Conservation (phyloP, 78 protist species). For the Dictyostelium citrinum region DNA sequence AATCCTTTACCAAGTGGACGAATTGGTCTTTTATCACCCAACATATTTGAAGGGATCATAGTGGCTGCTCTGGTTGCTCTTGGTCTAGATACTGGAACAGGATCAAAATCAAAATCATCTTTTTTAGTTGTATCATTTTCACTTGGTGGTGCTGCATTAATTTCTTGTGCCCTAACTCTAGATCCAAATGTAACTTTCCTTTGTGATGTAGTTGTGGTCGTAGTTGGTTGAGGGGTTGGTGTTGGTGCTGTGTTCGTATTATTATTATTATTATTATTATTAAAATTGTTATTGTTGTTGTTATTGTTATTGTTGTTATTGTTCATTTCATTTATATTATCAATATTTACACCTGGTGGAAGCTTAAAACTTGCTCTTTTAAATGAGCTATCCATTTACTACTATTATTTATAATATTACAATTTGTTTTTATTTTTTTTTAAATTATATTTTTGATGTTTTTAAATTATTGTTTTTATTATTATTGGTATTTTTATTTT, state of each 20-base stretch:
- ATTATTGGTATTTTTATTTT: no score
- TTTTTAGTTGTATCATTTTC: no score
- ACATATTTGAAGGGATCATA: conserved; percentile 7
- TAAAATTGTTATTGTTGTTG: no score
- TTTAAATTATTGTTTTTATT: not conserved
- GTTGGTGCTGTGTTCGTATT: not conserved
- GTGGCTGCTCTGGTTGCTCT: conserved; percentile 55
- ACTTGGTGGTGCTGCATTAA: not conserved
- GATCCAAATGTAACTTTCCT: conserved; percentile 29
- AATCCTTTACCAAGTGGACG: conserved; percentile 6
- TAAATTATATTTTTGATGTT: no score
- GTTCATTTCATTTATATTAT: not conserved
- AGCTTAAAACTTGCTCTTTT: conserved; percentile 40
- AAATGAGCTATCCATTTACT: conserved; percentile 3
- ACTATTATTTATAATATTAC: not conserved
- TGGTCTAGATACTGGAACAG: conserved; percentile 51
- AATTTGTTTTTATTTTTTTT: not conserved
- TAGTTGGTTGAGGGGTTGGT: not conserved
- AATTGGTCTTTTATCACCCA: conserved; percentile 9
- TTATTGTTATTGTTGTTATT: not conserved
- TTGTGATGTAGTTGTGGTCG: not conserved
- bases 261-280: not conserved
- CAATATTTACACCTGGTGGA: conserved; percentile 5
- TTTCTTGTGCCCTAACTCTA: not conserved
- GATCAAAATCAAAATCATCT: conserved; percentile 40